These are phyloP conservation scores for Phytophthora fragariaefolia DNA, from an alignment of 352 stramenopile genomes.

Conservation along the genomic window DNA sequence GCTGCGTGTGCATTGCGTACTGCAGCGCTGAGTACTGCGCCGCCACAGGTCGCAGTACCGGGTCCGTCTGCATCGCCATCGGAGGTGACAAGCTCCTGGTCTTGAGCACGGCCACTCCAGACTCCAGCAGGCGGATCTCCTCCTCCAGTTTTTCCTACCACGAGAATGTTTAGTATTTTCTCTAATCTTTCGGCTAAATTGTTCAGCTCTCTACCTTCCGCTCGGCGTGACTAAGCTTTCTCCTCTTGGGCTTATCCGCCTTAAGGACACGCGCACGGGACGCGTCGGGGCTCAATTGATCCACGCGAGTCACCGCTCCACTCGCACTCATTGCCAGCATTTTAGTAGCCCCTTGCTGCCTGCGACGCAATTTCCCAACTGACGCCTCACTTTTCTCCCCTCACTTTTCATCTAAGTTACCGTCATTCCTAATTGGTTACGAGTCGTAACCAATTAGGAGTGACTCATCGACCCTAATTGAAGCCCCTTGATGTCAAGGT, in stretches of 20 bases:
- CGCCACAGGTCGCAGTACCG: constrained; percentile 13
- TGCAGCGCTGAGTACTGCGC: constrained; percentile 11
- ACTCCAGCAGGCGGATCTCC: constrained; percentile 31
- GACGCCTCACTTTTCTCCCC: neutral
- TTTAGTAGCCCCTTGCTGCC: neutral
- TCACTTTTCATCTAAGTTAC: neutral
- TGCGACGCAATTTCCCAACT: neutral
- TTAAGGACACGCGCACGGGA: neutral
- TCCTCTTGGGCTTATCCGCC: constrained; percentile 14
- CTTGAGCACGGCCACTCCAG: constrained; percentile 28
- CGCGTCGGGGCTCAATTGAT: constrained; percentile 11
- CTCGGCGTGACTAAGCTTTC: constrained; percentile 24
- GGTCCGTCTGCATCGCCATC: constrained; percentile 21
- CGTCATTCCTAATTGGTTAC: neutral
- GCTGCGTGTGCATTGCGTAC: constrained; percentile 23
- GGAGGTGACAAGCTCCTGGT: constrained; percentile 11
- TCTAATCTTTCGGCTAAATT: neutral
- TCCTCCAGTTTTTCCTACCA: constrained; percentile 18
- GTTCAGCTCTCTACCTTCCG: constrained; percentile 5
- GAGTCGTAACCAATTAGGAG: too few relatives aligned
- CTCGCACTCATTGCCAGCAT: neutral
- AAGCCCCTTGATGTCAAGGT: neutral
- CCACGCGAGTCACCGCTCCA: neutral
- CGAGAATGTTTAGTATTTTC: neutral
- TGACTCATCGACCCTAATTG: neutral